Base-by-base conservation (phyloP, 108 stramenopile genomes). In the Cyclotella sp. region DNA sequence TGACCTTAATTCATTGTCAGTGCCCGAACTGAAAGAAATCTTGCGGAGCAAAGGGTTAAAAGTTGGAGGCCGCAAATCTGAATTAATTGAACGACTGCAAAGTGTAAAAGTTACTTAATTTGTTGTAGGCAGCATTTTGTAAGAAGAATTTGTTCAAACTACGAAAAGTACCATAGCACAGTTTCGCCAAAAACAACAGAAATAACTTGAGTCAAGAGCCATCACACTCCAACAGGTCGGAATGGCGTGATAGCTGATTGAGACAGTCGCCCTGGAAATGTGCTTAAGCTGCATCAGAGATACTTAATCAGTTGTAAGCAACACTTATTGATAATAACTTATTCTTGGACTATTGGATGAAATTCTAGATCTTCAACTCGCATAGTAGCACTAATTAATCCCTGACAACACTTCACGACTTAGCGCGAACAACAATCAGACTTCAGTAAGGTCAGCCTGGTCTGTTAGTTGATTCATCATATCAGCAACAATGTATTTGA, bases 401-500 rank as follows among this genome's bases (percentile, higher is more conserved):
- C 29, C 12, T 52, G 40, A 39, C 7, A 63, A 63, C 30, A 5
- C 55, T 15, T 39, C 53, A 30, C 11, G 3, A 68, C 54, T 49
- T 27, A 14, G 16, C 6, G 40, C 6, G 21, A 68, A 51, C 19
- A 45, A 6, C 9, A 9, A 12, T 86, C 87, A 95, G 34, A 95
- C 84, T 53, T 91, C 90, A 43, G 94, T 95, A 41, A 93, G 75
- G 77, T 96, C 95, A 42, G 80, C 84, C 75, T 94, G 93, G 73
- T 96, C 92, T 8, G 93, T 93, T 45, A 96, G 79, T 70, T 96
- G 95, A 34, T 79, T 90, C 95, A 96, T 96, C 93, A 96, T 96
- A 58, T 96, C 95, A 24, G 87, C 86, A 39, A 96, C 90, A 85
- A 92, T 92, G 75, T 94, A 96, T 72, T 92, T 93, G 63, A 93